Percentiles rank a stretch among this genome's conserved stretches.
These are phyloP conservation scores for Talaromyces sp. DNA, from an alignment of 2,329 filamentous ascomycete genomes.

Conservation along the genomic window DNA sequence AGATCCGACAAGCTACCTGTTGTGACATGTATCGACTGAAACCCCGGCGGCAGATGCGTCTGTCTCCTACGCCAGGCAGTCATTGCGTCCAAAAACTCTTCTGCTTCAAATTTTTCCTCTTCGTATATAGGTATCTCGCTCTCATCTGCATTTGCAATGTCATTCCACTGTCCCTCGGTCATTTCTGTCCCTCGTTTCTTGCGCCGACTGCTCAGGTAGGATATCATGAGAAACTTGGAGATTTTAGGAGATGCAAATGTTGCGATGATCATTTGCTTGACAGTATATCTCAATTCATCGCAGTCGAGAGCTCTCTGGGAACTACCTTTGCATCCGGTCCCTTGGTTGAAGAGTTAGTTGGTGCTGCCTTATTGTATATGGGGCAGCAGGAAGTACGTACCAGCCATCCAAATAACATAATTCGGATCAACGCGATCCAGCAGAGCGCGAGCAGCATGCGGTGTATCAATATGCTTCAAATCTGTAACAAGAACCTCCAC, in stretches of 20 bases:
- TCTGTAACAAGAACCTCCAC: constrained; percentile 66
- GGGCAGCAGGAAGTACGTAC: constrained; percentile 24
- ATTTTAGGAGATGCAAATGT: constrained; percentile 42
- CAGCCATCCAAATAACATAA: constrained; percentile 45
- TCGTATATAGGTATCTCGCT: constrained; percentile 48
- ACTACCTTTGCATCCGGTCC: constrained; percentile 52
- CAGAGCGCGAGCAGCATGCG: constrained; percentile 57
- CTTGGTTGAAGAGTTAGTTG: constrained; percentile 25
- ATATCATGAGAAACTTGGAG: constrained; percentile 52
- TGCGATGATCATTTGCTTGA: constrained; percentile 50
- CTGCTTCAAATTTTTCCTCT: constrained; percentile 52
- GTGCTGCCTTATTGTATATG: background rate
- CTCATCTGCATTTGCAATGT: constrained; percentile 43
- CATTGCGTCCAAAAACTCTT: constrained; percentile 48
- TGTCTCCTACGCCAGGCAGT: constrained; percentile 1
- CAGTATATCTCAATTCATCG: constrained; percentile 45
- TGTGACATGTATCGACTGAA: constrained; percentile 49
- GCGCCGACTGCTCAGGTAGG: constrained; percentile 48
- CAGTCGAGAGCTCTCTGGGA: constrained; percentile 46
- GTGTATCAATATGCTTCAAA: constrained; percentile 64
- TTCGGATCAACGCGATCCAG: constrained; percentile 45
- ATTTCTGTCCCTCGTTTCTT: constrained; percentile 46
- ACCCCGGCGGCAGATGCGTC: constrained; percentile 29
- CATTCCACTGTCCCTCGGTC: constrained; percentile 44
- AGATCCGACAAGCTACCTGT: constrained; percentile 47